Evolutionary conservation across 2,329 filamentous ascomycete species (phyloP), one percentile per base, ranked within the genome.

Genomic region (Cladophialophora carrionii): DNA sequence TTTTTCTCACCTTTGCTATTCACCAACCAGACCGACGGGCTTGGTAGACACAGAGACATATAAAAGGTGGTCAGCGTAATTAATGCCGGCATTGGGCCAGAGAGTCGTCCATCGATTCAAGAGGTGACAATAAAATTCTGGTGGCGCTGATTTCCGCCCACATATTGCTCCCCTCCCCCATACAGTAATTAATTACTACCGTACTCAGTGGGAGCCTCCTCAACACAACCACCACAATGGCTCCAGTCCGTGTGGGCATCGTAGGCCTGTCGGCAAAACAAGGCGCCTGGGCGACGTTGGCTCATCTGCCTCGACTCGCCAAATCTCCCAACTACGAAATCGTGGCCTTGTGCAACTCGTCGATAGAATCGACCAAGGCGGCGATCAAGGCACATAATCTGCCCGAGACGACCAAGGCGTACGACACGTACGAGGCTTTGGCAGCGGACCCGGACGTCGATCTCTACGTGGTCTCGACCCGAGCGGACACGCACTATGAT

Each of bases 271-370:
- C 84, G 1, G 76, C 82, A 61, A 81, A 83, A 57, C 78, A 78
- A 32, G 80, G 79, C 4, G 80, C 81, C 0, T 89, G 86, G 86
- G 85, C 84, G 2, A 78, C 76, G 34, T 70, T 72, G 29, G 84
- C 82, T 2, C 87, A 89, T 70, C 80, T 88, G 0, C 85, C 87
- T 0, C 88, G 87, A 72, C 81, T 89, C 2, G 73, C 81, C 32
- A 79, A 80, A 7, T 77, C 76, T 17, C 68, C 76, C 1, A 76
- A 79, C 12, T 86, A 80, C 66, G 63, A 78, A 29, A 82, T 87
- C 53, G 79, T 82, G 1, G 85, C 83, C 0, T 75, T 87, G 0
- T 78, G 81, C 64, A 86, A 86, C 75, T 83, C 80, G 22, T 80
- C 77, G 53, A 71, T 79, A 0, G 74, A 78, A 1, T 78, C 82